phyloP scores from a whole-genome alignment of 2,329 filamentous ascomycete species.

The Phyllosticta paracitricarpa region DNA sequence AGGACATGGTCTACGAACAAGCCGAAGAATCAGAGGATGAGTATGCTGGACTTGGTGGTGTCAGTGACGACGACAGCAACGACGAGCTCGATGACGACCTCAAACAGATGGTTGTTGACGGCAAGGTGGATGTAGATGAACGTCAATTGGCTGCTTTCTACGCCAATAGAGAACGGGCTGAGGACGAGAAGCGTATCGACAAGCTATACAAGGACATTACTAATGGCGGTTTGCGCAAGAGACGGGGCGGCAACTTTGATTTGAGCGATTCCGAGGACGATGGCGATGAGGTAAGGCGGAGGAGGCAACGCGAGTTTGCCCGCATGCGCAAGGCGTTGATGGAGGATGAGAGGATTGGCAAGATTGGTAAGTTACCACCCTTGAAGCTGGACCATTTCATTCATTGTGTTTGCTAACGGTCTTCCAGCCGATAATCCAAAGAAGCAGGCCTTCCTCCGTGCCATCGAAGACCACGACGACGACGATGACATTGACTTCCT shows the following conservation, averaged over 20 bases:
- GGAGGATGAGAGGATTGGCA: constrained; percentile 79
- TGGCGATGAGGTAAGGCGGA: constrained; percentile 58
- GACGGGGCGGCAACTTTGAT: constrained; percentile 62
- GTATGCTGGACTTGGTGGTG: constrained; percentile 87
- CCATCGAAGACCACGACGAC: constrained; percentile 71
- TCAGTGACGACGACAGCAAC: constrained; percentile 73
- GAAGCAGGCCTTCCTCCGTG: constrained; percentile 79
- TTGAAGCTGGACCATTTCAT: background rate
- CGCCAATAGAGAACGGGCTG: constrained; percentile 68
- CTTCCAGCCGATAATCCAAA: constrained; percentile 65
- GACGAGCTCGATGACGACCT: constrained; percentile 67
- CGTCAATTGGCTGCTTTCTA: constrained; percentile 75
- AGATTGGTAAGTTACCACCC: constrained; percentile 43
- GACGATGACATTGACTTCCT: constrained; percentile 68
- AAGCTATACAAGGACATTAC: constrained; percentile 91
- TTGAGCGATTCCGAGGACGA: constrained; percentile 88
- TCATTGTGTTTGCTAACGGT: constrained; percentile 4
- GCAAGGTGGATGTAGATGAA: constrained; percentile 67
- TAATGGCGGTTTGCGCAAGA: constrained; percentile 75
- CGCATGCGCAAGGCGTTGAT: constrained; percentile 86
- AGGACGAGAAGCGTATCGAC: constrained; percentile 78
- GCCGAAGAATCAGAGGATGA: constrained; percentile 98
- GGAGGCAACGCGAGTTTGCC: constrained; percentile 79
- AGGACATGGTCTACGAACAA: constrained; percentile 77
- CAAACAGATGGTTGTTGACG: constrained; percentile 80